A percentile compares a stretch with the other conserved stretches of the same genome.
Evolutionary conservation across 495 filamentous ascomycete genomes (phyloP).

Genomic region (Margaritispora aquatica): DNA sequence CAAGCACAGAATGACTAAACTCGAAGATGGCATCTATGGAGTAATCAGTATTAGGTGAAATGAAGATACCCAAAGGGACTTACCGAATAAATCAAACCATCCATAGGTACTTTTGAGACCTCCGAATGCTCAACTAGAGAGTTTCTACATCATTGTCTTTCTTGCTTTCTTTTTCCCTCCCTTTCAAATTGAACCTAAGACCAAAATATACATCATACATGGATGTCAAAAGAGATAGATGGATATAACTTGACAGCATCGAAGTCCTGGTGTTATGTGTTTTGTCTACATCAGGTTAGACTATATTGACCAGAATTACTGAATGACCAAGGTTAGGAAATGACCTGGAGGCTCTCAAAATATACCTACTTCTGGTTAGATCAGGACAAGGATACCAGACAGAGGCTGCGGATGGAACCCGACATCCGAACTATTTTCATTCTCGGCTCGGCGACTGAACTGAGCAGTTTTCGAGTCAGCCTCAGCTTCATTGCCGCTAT

Average conservation of each 20-base stretch:
- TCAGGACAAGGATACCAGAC: not conserved
- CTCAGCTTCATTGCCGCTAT: not conserved
- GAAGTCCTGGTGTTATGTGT: not conserved
- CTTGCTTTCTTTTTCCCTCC: too few species aligned
- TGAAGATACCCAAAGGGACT: not conserved
- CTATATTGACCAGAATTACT: too few species aligned
- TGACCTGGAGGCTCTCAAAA: not conserved
- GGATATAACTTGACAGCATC: not conserved
- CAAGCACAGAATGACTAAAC: not conserved
- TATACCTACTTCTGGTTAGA: not conserved
- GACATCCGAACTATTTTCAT: not conserved
- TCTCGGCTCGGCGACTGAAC: not conserved
- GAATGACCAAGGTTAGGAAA: not conserved
- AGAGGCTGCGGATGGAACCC: not conserved
- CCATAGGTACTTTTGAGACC: not conserved
- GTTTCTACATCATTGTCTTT: too few species aligned
- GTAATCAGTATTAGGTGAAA: not conserved
- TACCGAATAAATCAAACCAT: not conserved
- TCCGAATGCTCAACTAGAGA: too few species aligned
- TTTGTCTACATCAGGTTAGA: not conserved
- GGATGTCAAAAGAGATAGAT: too few species aligned
- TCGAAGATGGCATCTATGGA: not conserved
- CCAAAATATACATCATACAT: too few species aligned
- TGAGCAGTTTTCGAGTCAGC: not conserved
- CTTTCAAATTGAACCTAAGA: too few species aligned